Evolutionary conservation across 306 rosid genomes (phyloP).

Genomic region (Gastrolobium villosum): DNA sequence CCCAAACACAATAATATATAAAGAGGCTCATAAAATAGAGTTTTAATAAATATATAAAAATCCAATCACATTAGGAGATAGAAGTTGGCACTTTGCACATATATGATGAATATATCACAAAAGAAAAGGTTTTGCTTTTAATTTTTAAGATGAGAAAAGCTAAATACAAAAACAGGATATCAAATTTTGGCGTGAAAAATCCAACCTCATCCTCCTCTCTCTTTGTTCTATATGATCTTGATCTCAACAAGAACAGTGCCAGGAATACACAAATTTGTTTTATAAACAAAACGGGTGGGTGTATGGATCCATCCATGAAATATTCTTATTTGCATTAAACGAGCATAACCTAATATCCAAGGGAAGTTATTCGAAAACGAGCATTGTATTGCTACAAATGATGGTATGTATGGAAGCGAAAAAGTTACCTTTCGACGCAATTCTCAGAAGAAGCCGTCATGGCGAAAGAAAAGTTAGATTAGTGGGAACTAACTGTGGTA

Average conservation of each 20-base stretch:
- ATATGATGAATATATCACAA: not conserved
- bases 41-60: not conserved
- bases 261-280: not conserved
- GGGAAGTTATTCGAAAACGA: constrained; percentile 26
- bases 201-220: not conserved
- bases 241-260: constrained; percentile 2
- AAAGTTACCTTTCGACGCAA: constrained; percentile 56
- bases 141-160: constrained; percentile 12
- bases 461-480: not conserved
- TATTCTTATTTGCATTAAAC: not conserved
- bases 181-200: constrained; percentile 8
- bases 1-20: not conserved
- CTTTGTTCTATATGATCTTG: constrained; percentile 6
- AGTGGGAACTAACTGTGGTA: not conserved
- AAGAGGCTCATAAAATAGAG: not conserved
- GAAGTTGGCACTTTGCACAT: not conserved
- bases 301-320: constrained; percentile 9
- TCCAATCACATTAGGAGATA: not conserved
- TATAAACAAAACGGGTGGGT: not conserved
- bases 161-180: constrained; percentile 14
- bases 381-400: not conserved
- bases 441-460: constrained; percentile 67
- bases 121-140: not conserved
- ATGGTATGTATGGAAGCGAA: not conserved
- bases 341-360: not conserved